Conservation (phyloP, 2,329 filamentous ascomycete genomes). For the Neopestalotiopsis rosae region DNA sequence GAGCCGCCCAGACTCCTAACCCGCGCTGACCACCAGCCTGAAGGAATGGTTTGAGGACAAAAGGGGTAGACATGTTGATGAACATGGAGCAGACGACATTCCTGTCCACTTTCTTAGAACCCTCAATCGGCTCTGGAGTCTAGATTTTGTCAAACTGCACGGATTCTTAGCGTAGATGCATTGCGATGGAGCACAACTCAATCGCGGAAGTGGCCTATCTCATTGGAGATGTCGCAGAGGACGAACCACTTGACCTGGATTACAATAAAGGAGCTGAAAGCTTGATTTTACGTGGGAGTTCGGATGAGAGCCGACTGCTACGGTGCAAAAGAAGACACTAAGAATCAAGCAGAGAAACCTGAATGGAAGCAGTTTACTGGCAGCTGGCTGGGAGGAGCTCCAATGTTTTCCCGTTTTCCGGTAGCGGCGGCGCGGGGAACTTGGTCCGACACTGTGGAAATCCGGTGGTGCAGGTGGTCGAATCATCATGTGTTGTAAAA, state of each 20-base stretch:
- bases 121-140: background rate
- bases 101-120: background rate
- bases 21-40: background rate
- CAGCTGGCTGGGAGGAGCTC: slow-evolving; percentile 2
- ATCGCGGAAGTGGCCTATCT: background rate
- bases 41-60: background rate
- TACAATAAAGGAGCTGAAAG: background rate
- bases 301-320: slow-evolving; percentile 6
- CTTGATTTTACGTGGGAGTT: background rate
- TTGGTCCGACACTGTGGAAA: slow-evolving; percentile 2
- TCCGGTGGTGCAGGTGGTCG: background rate
- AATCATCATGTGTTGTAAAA: background rate
- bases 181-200: background rate
- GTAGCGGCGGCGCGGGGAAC: slow-evolving; percentile 9
- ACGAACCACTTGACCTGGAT: slow-evolving; percentile 9
- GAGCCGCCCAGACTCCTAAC: background rate
- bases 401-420: slow-evolving; percentile 7
- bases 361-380: background rate
- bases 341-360: background rate
- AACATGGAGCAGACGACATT: background rate
- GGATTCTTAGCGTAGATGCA: background rate
- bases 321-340: slow-evolving; percentile 1
- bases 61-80: background rate
- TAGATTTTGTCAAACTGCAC: background rate
- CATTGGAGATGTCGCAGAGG: background rate